phyloP scores from a whole-genome alignment of 2,329 filamentous ascomycete species.

The Colletotrichum gigasporum region DNA sequence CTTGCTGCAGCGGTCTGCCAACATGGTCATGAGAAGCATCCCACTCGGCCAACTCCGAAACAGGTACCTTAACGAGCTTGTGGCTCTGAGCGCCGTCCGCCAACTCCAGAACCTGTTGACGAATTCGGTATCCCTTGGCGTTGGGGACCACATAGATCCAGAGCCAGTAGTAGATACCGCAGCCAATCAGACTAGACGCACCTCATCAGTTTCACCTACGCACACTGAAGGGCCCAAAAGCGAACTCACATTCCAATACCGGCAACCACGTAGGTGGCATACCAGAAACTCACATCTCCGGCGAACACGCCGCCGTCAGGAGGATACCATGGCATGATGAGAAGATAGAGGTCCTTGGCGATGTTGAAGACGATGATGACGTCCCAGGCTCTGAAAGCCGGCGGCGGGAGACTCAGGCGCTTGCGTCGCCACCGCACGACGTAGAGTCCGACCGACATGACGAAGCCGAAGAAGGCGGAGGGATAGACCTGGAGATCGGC shows the following conservation, averaged over 20 bases:
- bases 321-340: constrained; percentile 79
- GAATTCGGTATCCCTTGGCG: constrained; percentile 59
- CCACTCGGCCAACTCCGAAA: constrained; percentile 60
- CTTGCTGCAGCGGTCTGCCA: constrained; percentile 33
- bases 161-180: constrained; percentile 64
- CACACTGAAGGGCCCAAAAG: neutral
- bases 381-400: constrained; percentile 69
- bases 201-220: neutral
- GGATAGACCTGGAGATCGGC: constrained; percentile 70
- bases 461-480: constrained; percentile 62
- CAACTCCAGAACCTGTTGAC: constrained; percentile 61
- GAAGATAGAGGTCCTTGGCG: constrained; percentile 66
- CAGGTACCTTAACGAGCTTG: constrained; percentile 61
- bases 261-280: constrained; percentile 73
- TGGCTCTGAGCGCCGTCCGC: constrained; percentile 53
- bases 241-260: constrained; percentile 67
- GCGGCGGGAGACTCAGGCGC: constrained; percentile 54
- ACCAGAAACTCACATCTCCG: constrained; percentile 78
- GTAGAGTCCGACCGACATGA: constrained; percentile 65
- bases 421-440: constrained; percentile 64
- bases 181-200: constrained; percentile 49
- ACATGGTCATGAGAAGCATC: constrained; percentile 65
- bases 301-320: constrained; percentile 66
- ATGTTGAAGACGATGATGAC: constrained; percentile 66
- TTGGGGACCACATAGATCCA: constrained; percentile 67